Percentiles rank a stretch among this genome's conserved stretches.
Conservation (phyloP, 2,329 filamentous ascomycete species). For the Fonsecaea monophora region DNA sequence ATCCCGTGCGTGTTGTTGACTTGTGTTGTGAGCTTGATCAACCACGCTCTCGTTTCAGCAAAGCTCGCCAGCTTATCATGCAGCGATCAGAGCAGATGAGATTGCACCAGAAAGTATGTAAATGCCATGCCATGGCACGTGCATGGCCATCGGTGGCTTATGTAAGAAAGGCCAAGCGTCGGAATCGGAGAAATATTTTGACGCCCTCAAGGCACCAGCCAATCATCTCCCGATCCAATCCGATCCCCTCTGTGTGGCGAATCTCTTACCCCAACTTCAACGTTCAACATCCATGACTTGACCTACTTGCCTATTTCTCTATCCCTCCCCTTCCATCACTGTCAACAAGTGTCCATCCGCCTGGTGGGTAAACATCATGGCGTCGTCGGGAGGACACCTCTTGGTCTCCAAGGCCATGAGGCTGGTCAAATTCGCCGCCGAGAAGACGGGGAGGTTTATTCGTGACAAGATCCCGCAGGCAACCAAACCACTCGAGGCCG, state of each 20-base stretch:
- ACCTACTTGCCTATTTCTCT: constrained; percentile 5
- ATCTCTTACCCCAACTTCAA: neutral
- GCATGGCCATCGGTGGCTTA: no score
- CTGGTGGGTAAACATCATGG: constrained; percentile 48
- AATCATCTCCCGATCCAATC: neutral
- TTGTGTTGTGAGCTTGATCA: neutral
- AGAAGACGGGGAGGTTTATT: constrained; percentile 54
- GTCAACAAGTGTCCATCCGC: constrained; percentile 19
- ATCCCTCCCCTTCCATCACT: constrained; percentile 43
- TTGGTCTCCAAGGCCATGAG: constrained; percentile 58
- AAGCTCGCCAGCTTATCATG: constrained; percentile 1
- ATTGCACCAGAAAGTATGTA: neutral
- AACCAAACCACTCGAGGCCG: constrained; percentile 38
- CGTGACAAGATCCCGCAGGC: constrained; percentile 52
- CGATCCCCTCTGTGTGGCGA: no score
- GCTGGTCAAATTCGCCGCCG: constrained; percentile 55
- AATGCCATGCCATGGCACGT: no score
- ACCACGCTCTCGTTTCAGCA: constrained; percentile 3
- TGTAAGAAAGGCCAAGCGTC: neutral
- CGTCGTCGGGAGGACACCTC: constrained; percentile 57
- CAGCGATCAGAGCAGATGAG: neutral
- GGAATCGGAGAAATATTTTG: constrained; percentile 1
- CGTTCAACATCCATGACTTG: neutral
- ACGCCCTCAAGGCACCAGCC: constrained; percentile 4
- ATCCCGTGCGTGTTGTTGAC: neutral